These are phyloP conservation scores for Beauveria sp. DNA, from an alignment of 2,329 filamentous ascomycete genomes.

Conservation along the genomic window DNA sequence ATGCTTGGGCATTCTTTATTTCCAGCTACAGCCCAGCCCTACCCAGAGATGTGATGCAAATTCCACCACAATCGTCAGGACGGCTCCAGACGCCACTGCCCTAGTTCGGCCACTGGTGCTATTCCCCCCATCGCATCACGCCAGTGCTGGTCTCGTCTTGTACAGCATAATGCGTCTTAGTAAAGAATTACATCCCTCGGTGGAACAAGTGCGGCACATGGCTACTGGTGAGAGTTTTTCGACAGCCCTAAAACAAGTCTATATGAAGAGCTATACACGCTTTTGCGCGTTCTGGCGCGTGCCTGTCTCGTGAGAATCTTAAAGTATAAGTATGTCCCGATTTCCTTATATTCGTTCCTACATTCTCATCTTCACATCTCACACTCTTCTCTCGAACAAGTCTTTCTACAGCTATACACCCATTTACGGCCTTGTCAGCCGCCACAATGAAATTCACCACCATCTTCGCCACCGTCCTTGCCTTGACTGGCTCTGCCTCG, in stretches of 20 bases:
- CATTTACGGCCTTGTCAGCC: background rate
- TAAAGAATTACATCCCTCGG: background rate
- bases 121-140: background rate
- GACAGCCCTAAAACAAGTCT: background rate
- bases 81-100: background rate
- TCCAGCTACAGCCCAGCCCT: too few relatives aligned
- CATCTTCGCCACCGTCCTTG: background rate
- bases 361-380: background rate
- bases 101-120: background rate
- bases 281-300: background rate
- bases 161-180: too few relatives aligned
- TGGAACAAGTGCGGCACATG: background rate
- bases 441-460: slow-evolving; percentile 2
- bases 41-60: background rate
- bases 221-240: background rate
- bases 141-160: background rate
- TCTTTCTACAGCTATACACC: background rate
- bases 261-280: background rate
- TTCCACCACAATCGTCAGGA: background rate
- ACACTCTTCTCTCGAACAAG: background rate
- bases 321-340: background rate
- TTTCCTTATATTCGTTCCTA: background rate
- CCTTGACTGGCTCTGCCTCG: background rate
- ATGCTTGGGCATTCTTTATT: too few relatives aligned
- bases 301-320: background rate